Conservation (phyloP, 257 asterid genomes). For the Verbena officinalis region DNA sequence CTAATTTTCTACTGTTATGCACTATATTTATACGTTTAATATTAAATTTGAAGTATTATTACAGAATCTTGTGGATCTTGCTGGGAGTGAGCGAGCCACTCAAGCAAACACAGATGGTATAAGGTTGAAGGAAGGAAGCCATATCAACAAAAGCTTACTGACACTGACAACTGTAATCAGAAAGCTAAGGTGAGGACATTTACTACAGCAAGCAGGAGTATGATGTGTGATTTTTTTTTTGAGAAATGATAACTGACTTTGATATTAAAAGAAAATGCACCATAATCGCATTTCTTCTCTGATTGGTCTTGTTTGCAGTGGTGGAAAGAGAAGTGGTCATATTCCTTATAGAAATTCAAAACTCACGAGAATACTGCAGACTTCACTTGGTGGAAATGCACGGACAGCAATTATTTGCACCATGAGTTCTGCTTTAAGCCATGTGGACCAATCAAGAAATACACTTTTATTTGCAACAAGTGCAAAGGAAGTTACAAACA, state of each 20-base stretch:
- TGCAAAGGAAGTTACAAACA: slow-evolving; percentile 94
- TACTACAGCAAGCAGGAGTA: no score
- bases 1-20: slow-evolving; percentile 23
- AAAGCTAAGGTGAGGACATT: slow-evolving; percentile 71
- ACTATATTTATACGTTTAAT: not conserved
- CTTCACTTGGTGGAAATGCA: slow-evolving; percentile 96
- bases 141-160: slow-evolving; percentile 85
- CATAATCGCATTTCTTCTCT: slow-evolving; percentile 4
- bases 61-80: slow-evolving; percentile 98
- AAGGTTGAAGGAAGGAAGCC: slow-evolving; percentile 97
- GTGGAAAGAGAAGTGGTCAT: slow-evolving; percentile 75
- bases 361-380: slow-evolving; percentile 91
- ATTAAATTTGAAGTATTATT: slow-evolving; percentile 23
- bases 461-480: slow-evolving; percentile 86
- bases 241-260: no score
- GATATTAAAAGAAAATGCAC: not conserved
- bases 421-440: slow-evolving; percentile 91
- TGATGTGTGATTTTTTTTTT: slow-evolving; percentile 22
- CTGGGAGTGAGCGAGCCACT: slow-evolving; percentile 91
- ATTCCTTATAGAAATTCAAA: slow-evolving; percentile 89
- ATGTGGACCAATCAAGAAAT: slow-evolving; percentile 92
- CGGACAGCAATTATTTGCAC: slow-evolving; percentile 97
- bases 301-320: slow-evolving; percentile 48
- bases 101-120: slow-evolving; percentile 86
- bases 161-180: slow-evolving; percentile 93